Evolutionary conservation across 768 basidiomycete genomes (phyloP), one percentile per base, ranked within the genome.

Genomic region (Tulasnella sp.): DNA sequence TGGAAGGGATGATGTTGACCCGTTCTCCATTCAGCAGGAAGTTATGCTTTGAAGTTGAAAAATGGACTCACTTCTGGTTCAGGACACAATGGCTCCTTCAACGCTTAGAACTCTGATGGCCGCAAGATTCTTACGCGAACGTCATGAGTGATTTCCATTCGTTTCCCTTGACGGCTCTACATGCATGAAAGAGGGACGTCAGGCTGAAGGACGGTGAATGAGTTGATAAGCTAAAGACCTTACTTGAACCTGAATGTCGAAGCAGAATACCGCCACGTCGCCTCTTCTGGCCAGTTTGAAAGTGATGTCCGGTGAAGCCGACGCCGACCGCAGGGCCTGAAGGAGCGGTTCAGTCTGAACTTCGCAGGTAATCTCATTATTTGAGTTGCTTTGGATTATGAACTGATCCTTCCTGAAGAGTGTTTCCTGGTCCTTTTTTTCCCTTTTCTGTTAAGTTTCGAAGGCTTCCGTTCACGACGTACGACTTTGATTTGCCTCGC

Each of bases 241-340:
- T 42, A 79, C 79, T 3, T 75, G 67, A 15, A 74, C 90, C 64
- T 84, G 85, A 77, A 95, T 92, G 79, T 92, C 92, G 77, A 95
- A 92, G 67, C 87, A 89, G 11, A 95, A 86, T 40, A 93, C 88
- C 0, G 93, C 91, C 52, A 89, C 88, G 68, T 92, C 89, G 78
- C 90, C 89, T 83, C 93, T 94, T 85, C 96, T 96, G 12, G 93
- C 92, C 2, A 96, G 86, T 83, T 92, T 94, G 86, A 95, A 89
- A 71, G 91, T 86, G 39, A 93, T 87, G 49, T 93, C 89, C 0
- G 86, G 82, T 1, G 87, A 82, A 1, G 88, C 85, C 6, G 6
- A 79, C 5, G 82, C 82, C 15, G 91, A 93, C 58, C 86, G 87
- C 22, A 96, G 86, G 0, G 92, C 92, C 0, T 87, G 87, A 14